A percentile compares a stretch with the other conserved stretches of the same genome.
These are phyloP conservation scores for Fusarium nisikadoi DNA, from an alignment of 2,329 filamentous ascomycete genomes.

Conservation along the genomic window DNA sequence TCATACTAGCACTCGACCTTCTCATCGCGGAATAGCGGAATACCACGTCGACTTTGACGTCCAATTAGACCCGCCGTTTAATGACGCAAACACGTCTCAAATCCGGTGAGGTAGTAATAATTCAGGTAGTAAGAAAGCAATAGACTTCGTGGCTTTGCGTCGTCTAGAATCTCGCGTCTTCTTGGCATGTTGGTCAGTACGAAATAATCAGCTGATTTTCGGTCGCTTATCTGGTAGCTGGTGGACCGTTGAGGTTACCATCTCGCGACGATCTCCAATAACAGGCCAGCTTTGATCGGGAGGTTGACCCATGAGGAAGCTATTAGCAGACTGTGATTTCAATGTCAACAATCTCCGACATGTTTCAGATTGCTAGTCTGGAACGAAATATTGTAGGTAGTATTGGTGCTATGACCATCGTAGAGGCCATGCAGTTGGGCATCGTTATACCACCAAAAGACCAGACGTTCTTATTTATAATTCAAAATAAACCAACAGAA, in stretches of 20 bases:
- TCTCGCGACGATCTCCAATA: neutral
- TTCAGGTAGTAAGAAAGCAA: neutral
- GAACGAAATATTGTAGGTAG: neutral
- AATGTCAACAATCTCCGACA: neutral
- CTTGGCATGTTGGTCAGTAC: neutral
- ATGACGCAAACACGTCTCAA: neutral
- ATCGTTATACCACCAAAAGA: neutral
- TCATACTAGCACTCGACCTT: neutral
- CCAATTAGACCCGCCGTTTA: neutral
- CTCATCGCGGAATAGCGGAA: neutral
- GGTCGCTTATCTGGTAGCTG: accelerated
- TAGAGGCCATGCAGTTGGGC: neutral
- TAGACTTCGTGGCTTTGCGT: neutral
- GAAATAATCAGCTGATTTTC: neutral
- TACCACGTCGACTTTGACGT: neutral
- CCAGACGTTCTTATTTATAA: neutral
- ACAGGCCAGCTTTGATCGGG: neutral
- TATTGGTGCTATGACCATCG: neutral
- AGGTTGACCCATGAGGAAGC: neutral
- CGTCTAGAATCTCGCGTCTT: neutral
- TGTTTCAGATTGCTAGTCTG: neutral
- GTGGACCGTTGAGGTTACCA: neutral
- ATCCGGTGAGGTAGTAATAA: neutral
- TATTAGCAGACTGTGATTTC: neutral
- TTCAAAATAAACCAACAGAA: neutral